phyloP scores from a whole-genome alignment of 805 yeast species.

The Kodamaea nitidulidarum region DNA sequence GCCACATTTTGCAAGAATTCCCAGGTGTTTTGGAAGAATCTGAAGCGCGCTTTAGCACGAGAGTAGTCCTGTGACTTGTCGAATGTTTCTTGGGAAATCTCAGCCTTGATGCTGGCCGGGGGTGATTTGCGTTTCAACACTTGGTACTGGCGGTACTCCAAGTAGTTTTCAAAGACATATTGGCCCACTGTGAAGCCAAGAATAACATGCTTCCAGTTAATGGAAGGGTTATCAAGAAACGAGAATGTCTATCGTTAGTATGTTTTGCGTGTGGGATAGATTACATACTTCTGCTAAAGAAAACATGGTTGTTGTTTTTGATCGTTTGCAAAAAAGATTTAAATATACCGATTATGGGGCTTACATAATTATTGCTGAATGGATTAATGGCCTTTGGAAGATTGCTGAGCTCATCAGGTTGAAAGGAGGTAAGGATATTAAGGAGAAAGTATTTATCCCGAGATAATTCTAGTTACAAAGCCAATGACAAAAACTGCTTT shows the following conservation, averaged over 20 bases:
- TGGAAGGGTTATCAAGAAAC: constrained; percentile 58
- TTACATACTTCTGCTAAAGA: constrained; percentile 25
- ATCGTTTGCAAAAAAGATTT: too few relatives aligned
- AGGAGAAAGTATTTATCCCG: too few relatives aligned
- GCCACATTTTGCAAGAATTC: constrained; percentile 53
- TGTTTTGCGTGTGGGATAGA: neutral
- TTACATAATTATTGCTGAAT: too few relatives aligned
- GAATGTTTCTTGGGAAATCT: constrained; percentile 70
- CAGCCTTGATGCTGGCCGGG: constrained; percentile 65
- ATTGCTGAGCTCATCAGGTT: too few relatives aligned
- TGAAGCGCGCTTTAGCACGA: constrained; percentile 70
- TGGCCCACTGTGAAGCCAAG: constrained; percentile 73
- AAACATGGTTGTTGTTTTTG: too few relatives aligned
- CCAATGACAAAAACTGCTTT: too few relatives aligned
- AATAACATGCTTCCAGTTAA: constrained; percentile 78
- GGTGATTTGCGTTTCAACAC: constrained; percentile 52
- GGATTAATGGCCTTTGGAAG: too few relatives aligned
- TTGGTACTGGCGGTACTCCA: constrained; percentile 73
- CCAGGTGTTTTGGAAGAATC: constrained; percentile 51
- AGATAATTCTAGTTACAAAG: too few relatives aligned
- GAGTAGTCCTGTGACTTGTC: constrained; percentile 75
- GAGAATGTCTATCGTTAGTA: constrained; percentile 36
- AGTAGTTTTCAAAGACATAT: constrained; percentile 67
- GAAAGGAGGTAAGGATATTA: too few relatives aligned
- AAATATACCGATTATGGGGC: too few relatives aligned